Evolutionary conservation across 2,329 filamentous ascomycete genomes (phyloP).

Genomic region (Aspergillus uvarum): DNA sequence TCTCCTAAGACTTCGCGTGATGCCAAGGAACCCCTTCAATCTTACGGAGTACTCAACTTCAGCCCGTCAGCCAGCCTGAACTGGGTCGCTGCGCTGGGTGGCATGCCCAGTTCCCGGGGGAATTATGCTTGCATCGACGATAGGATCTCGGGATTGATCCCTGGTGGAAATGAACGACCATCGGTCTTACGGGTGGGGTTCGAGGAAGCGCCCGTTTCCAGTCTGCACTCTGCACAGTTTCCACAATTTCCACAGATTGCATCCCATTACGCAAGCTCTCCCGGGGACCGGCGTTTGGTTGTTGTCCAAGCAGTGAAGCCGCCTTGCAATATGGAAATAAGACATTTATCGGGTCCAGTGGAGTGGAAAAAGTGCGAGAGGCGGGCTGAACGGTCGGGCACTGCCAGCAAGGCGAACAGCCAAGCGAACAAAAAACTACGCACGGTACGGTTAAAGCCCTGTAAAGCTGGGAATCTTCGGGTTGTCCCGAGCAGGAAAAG

Average conservation of each 20-base stretch:
- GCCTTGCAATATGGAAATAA: background rate
- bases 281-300: conserved; percentile 3
- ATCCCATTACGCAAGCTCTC: conserved; percentile 9
- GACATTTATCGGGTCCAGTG: conserved; percentile 5
- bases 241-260: background rate
- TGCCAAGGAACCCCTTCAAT: conserved; percentile 19
- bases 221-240: background rate
- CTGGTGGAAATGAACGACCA: conserved; percentile 1
- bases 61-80: background rate
- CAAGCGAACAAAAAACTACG: background rate
- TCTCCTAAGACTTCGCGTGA: conserved; percentile 17
- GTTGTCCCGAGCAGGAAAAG: background rate
- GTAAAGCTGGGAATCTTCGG: background rate
- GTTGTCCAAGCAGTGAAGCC: background rate
- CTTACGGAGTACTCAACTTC: conserved; percentile 9
- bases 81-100: background rate
- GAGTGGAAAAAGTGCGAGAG: background rate
- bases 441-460: background rate
- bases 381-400: background rate
- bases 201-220: conserved; percentile 1
- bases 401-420: background rate
- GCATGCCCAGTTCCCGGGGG: background rate
- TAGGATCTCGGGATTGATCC: background rate
- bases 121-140: background rate
- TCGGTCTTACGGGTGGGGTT: background rate